A percentile compares a stretch with the other conserved stretches of the same genome.
phyloP scores from a whole-genome alignment of 306 rosid species.

The Pterocarpus macrocarpus region DNA sequence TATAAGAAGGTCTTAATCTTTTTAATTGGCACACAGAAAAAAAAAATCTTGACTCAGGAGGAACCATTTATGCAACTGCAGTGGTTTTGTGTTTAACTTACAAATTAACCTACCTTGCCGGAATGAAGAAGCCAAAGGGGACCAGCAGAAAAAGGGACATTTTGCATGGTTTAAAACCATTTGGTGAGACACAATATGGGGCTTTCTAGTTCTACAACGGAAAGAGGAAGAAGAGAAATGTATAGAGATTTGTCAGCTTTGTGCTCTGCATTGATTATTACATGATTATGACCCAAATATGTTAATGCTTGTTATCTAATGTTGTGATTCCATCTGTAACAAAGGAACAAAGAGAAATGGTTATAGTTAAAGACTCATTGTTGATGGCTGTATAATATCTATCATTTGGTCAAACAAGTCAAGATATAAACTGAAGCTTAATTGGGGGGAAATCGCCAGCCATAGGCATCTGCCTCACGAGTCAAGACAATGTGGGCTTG shows the following conservation, averaged over 20 bases:
- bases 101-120: constrained; percentile 27
- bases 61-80: constrained; percentile 24
- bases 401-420: neutral
- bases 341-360: neutral
- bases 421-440: neutral
- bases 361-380: neutral
- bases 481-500: neutral
- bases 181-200: neutral
- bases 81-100: neutral
- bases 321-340: neutral
- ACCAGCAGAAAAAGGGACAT: neutral
- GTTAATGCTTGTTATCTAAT: neutral
- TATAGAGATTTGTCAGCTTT: neutral
- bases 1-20: neutral
- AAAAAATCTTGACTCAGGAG: constrained; percentile 16
- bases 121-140: neutral
- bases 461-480: neutral
- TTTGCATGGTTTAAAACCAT: neutral
- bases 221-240: too few species aligned
- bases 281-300: neutral
- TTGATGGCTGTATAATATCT: neutral
- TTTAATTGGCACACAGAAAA: neutral
- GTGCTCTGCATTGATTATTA: neutral
- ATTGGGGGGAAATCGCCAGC: neutral
- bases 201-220: neutral